Evolutionary conservation across 768 basidiomycete genomes (phyloP), one percentile per base, ranked within the genome.

Genomic region (Coprinellus micaceus): DNA sequence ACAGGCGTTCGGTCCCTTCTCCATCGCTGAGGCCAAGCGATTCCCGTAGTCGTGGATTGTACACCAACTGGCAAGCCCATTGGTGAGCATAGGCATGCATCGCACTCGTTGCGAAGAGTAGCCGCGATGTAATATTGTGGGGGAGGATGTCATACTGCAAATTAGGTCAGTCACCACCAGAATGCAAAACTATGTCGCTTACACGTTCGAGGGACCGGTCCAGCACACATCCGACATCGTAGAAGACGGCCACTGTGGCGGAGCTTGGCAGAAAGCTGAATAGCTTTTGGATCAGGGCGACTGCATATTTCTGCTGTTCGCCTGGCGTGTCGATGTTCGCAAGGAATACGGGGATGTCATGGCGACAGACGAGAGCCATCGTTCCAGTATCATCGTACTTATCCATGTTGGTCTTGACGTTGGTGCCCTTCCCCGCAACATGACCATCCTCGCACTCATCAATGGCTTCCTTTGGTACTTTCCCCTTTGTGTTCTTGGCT

Each of bases 1-100:
- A 77, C 0, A 67, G 48, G 13, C 67, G 45, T 51, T 77, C 72
- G 1, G 67, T 60, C 1, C 70, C 71, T 53, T 77, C 73, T 7
- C 70, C 68, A 56, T 76, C 71, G 0, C 68, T 64, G 3, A 74
- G 46, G 0, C 74, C 72, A 36, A 71, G 52, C 11, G 71, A 70
- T 9, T 37, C 11, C 7, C 58, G 29, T 24, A 73, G 50, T 9
- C 69, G 60, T 1, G 69, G 74, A 40, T 72, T 71, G 47, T 73
- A 74, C 0, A 66, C 37, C 1, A 77, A 48, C 45, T 55, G 54
- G 33, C 54, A 55, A 7, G 43, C 5, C 53, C 40, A 54, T 33
- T 54, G 53, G 29, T 54, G 53, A 10, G 43, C 44, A 26, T 48
- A 48, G 0, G 69, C 71, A 59, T 75, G 73, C 67, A 75, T 70